Percentiles rank a stretch among this genome's conserved stretches.
Evolutionary conservation across 495 filamentous ascomycete species (phyloP).

Genomic region (Pyrenopolyporus hunteri): DNA sequence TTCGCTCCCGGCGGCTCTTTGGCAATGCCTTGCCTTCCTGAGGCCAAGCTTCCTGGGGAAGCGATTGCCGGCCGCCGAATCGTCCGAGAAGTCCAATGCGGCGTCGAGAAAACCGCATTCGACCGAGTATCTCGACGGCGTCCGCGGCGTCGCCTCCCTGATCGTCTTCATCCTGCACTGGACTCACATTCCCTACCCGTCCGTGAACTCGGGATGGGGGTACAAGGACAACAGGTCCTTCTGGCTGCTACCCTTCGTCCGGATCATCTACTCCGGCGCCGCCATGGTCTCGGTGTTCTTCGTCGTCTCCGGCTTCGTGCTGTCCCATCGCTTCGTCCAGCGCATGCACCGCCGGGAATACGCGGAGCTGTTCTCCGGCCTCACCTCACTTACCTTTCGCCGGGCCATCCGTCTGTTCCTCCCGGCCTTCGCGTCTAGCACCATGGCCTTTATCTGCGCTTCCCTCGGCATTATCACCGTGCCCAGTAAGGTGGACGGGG

Average conservation of each 20-base stretch:
- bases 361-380: conserved; percentile 37
- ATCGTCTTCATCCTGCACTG: conserved; percentile 56
- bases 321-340: conserved; percentile 62
- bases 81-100: conserved; percentile 14
- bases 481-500: conserved; percentile 36
- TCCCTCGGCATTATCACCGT: conserved; percentile 56
- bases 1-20: conserved; percentile 14
- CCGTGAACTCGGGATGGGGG: conserved; percentile 54
- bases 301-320: conserved; percentile 69
- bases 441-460: conserved; percentile 60
- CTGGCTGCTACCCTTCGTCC: conserved; percentile 66
- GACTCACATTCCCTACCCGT: conserved; percentile 45
- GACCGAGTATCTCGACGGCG: conserved; percentile 56
- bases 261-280: conserved; percentile 65
- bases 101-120: conserved; percentile 34
- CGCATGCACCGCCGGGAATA: conserved; percentile 43
- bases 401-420: conserved; percentile 66
- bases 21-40: conserved; percentile 28
- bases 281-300: conserved; percentile 74
- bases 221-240: conserved; percentile 39
- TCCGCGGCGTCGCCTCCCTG: conserved; percentile 57
- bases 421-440: conserved; percentile 60
- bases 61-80: conserved; percentile 14
- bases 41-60: conserved; percentile 36
- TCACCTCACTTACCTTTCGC: conserved; percentile 67